Evolutionary conservation across 768 basidiomycete genomes (phyloP), one percentile per base, ranked within the genome.

Genomic region (Tricholoma flavovirens): DNA sequence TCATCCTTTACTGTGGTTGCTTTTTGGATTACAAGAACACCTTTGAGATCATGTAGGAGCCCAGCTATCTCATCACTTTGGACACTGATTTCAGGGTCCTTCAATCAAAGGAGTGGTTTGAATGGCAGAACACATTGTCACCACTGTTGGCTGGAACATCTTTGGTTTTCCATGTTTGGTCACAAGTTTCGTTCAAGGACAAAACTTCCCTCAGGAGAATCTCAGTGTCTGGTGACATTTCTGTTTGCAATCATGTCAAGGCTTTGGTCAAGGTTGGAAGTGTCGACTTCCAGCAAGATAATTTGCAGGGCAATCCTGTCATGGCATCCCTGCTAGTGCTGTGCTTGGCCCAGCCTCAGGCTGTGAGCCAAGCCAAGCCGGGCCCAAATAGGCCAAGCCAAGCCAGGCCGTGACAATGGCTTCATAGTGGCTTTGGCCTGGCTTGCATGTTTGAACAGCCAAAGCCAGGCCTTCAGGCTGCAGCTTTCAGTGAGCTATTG

Each of bases 31-130:
- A 84, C 69, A 83, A 90, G 69, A 94, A 98, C 75, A 98, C 97
- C 0, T 99, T 99, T 72, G 93, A 98, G 71, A 87, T 86, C 11
- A 79, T 87, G 45, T 87, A 93, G 59, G 94, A 97, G 68, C 86
- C 89, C 0, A 92, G 95, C 61, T 97, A 96, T 70, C 68, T 84
- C 24, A 87, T 99, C 15, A 78, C 85, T 33, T 66, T 97, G 57
- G 75, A 78, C 32, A 85, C 79, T 2, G 82, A 80, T 30, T 86
- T 98, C 60, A 94, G 93, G 38, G 92, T 98, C 15, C 77, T 99
- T 5, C 84, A 89, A 67, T 92, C 91, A 46, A 99, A 99, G 76
- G 90, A 96, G 67, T 99, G 97, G 97, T 94, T 98, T 73, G 85
- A 87, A 50, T 98, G 95, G 96, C 86, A 89, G 51, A 87, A 96